A percentile compares a stretch with the other conserved stretches of the same genome.
phyloP scores from a whole-genome alignment of 2,329 filamentous ascomycete species.

The Plenodomus lindquistii region DNA sequence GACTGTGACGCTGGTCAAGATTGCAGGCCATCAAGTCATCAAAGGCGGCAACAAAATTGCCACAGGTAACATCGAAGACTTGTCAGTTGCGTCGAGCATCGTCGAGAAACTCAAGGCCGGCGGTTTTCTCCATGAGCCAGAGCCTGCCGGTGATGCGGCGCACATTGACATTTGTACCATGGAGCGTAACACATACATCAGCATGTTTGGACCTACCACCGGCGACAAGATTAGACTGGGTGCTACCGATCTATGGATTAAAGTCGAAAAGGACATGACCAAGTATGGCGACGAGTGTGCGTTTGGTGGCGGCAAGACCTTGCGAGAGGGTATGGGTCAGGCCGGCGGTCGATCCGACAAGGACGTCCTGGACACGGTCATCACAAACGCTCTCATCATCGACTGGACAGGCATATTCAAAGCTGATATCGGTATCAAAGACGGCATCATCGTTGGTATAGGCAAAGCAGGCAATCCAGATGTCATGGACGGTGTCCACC shows the following conservation, averaged over 20 bases:
- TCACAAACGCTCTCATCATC: slow-evolving; percentile 86
- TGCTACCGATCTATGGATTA: slow-evolving; percentile 84
- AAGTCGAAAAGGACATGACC: slow-evolving; percentile 84
- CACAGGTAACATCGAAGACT: slow-evolving; percentile 68
- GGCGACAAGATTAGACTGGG: slow-evolving; percentile 84
- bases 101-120: slow-evolving; percentile 67
- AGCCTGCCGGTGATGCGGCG: slow-evolving; percentile 61
- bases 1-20: slow-evolving; percentile 87
- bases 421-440: slow-evolving; percentile 91
- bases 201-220: slow-evolving; percentile 91
- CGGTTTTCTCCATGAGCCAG: slow-evolving; percentile 77
- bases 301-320: slow-evolving; percentile 91
- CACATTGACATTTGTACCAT: slow-evolving; percentile 69
- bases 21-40: slow-evolving; percentile 78
- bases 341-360: slow-evolving; percentile 74
- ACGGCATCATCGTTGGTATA: slow-evolving; percentile 83
- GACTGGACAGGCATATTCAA: slow-evolving; percentile 95
- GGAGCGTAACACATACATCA: slow-evolving; percentile 76
- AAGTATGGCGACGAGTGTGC: slow-evolving; percentile 91
- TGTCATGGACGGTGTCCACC: slow-evolving; percentile 85
- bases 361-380: slow-evolving; percentile 78
- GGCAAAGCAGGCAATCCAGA: slow-evolving; percentile 98
- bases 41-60: slow-evolving; percentile 83
- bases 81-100: slow-evolving; percentile 66
- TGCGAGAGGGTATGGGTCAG: slow-evolving; percentile 95